A percentile compares a stretch with the other conserved stretches of the same genome.
Evolutionary conservation across 2,329 filamentous ascomycete genomes (phyloP).

Genomic region (Neofusicoccum umdonicola): DNA sequence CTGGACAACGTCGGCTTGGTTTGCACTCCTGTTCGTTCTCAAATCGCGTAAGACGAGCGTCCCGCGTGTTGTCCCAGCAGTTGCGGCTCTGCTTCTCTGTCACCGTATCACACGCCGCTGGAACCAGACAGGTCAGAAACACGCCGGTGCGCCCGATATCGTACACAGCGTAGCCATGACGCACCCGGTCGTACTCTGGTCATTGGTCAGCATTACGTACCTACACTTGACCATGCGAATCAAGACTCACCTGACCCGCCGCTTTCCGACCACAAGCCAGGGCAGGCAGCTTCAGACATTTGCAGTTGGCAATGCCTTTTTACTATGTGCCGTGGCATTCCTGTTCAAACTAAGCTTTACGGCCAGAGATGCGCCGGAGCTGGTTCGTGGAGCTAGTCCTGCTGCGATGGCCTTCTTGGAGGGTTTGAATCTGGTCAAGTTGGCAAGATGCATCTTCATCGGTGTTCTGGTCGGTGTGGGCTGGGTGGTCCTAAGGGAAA

Average conservation of each 20-base stretch:
- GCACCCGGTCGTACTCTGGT: constrained; percentile 70
- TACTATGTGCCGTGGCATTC: constrained; percentile 59
- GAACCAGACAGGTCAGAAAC: constrained; percentile 98
- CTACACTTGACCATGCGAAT: constrained; percentile 45
- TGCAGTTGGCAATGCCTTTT: constrained; percentile 18
- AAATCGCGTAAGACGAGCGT: constrained; percentile 19
- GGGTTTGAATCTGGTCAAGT: constrained; percentile 31
- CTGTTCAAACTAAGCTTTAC: constrained; percentile 91
- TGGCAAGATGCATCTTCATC: constrained; percentile 35
- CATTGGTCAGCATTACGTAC: constrained; percentile 68
- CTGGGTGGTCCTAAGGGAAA: constrained; percentile 22
- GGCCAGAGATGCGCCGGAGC: constrained; percentile 80
- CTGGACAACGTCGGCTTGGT: constrained; percentile 75
- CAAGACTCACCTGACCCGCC: constrained; percentile 27
- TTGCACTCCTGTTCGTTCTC: constrained; percentile 48
- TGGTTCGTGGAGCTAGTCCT: constrained; percentile 47
- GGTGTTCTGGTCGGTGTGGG: constrained; percentile 24
- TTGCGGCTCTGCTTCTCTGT: constrained; percentile 54
- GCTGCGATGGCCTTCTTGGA: constrained; percentile 50
- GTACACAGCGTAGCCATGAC: constrained; percentile 67
- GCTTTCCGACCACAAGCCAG: neutral
- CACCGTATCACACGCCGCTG: constrained; percentile 72
- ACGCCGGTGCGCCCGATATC: constrained; percentile 85
- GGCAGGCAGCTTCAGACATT: constrained; percentile 8
- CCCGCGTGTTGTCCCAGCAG: constrained; percentile 2